Evolutionary conservation across 2,329 filamentous ascomycete species (phyloP).

Genomic region (Stemphylium vesicarium): DNA sequence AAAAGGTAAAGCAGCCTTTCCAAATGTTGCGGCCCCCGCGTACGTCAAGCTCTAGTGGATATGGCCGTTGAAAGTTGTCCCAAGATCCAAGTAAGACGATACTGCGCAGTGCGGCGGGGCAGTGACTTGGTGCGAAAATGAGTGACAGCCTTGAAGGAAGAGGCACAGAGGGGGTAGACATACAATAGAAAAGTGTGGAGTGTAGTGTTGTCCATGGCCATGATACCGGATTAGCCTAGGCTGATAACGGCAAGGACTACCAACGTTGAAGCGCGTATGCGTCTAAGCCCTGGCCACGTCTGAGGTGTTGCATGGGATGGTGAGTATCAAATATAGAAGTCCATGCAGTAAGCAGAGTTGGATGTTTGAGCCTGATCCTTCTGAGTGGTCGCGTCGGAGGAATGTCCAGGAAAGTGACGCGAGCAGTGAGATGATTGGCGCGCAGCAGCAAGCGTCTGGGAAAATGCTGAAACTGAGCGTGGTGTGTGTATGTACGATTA

Average conservation of each 20-base stretch:
- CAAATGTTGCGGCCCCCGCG: constrained; percentile 78
- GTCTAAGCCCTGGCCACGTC: constrained; percentile 29
- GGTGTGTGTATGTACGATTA: constrained; percentile 29
- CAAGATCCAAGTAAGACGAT: constrained; percentile 89
- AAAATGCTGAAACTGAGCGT: constrained; percentile 38
- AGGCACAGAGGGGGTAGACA: constrained; percentile 30
- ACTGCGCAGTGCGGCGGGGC: constrained; percentile 60
- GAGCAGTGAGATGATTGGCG: constrained; percentile 30
- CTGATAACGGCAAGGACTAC: constrained; percentile 37
- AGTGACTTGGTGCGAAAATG: constrained; percentile 39
- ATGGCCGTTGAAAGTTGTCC: constrained; percentile 86
- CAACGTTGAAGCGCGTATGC: constrained; percentile 33
- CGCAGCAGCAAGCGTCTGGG: constrained; percentile 24
- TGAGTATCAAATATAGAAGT: constrained; percentile 41
- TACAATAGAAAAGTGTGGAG: constrained; percentile 67
- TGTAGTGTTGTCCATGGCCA: constrained; percentile 58
- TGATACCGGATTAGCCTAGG: constrained; percentile 32
- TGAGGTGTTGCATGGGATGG: constrained; percentile 24
- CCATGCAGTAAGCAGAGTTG: constrained; percentile 31
- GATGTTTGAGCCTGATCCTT: constrained; percentile 32
- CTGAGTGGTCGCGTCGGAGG: constrained; percentile 29
- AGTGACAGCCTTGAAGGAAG: constrained; percentile 26
- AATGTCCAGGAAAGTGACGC: constrained; percentile 20
- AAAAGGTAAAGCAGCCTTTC: constrained; percentile 87
- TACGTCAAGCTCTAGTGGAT: constrained; percentile 80